Evolutionary conservation across 345 rosid genomes (phyloP).

Genomic region (Mercurialis annua): DNA sequence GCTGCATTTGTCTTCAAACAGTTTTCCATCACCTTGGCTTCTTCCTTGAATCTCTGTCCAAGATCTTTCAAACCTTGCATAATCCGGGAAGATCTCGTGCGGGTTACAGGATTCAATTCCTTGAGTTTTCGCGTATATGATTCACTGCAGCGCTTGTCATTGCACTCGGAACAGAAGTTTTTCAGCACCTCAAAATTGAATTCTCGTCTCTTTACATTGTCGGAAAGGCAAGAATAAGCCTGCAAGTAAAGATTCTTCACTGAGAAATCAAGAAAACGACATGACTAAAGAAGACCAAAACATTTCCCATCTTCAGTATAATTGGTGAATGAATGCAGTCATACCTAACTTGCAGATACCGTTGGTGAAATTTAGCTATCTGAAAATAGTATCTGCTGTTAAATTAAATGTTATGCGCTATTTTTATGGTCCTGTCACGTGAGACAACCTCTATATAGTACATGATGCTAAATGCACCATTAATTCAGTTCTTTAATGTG

Average conservation of each 20-base stretch:
- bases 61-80: constrained; percentile 40
- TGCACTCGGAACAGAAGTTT: constrained; percentile 56
- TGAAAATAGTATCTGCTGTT: constrained; percentile 16
- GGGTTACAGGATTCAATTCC: constrained; percentile 14
- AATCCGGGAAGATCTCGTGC: constrained; percentile 24
- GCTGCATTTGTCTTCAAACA: constrained; percentile 52
- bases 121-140: constrained; percentile 13
- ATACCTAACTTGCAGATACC: constrained; percentile 22
- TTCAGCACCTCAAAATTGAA: constrained; percentile 58
- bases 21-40: constrained; percentile 70
- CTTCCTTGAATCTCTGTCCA: constrained; percentile 68
- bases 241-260: constrained; percentile 23
- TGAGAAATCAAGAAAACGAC: neutral
- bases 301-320: neutral
- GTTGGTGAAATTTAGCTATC: constrained; percentile 18
- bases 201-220: constrained; percentile 49
- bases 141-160: constrained; percentile 35
- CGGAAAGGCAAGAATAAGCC: constrained; percentile 74
- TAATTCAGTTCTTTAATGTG: neutral
- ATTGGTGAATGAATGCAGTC: constrained; percentile 11
- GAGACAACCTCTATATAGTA: constrained; percentile 13
- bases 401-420: constrained; percentile 21
- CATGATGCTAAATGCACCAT: constrained; percentile 4
- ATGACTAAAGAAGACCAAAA: neutral
- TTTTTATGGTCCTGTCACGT: constrained; percentile 24